Conservation (phyloP, 2,329 filamentous ascomycete genomes). For the Claviceps sp. region DNA sequence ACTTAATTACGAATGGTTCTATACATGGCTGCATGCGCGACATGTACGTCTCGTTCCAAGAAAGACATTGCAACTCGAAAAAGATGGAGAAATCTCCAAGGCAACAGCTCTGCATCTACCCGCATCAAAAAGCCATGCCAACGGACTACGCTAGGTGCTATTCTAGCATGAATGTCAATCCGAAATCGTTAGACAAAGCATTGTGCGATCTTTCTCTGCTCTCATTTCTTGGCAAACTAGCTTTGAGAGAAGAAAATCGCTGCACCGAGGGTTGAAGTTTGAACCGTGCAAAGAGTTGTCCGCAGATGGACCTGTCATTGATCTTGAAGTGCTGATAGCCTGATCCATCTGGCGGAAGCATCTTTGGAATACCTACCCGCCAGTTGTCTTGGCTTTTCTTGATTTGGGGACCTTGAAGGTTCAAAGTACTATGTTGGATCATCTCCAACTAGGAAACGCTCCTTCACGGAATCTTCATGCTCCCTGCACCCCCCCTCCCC, state of each 20-base stretch:
- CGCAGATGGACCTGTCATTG: background rate
- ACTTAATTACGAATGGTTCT: too few species aligned
- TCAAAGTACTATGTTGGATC: background rate
- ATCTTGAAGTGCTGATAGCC: background rate
- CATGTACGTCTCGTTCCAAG: background rate
- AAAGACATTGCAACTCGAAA: too few species aligned
- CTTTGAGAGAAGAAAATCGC: background rate
- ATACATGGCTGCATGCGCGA: background rate
- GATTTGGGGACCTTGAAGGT: background rate
- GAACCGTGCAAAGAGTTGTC: background rate
- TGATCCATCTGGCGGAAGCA: background rate
- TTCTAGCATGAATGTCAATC: background rate
- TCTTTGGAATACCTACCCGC: background rate
- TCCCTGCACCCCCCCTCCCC: background rate
- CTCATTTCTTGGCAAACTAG: background rate
- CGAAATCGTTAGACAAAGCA: background rate
- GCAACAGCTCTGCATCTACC: conserved; percentile 1
- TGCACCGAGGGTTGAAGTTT: background rate
- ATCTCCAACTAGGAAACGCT: background rate
- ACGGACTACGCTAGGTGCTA: background rate
- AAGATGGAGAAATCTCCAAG: too few species aligned
- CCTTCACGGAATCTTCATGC: background rate
- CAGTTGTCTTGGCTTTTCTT: background rate
- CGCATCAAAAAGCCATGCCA: background rate
- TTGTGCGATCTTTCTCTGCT: background rate